Base-by-base conservation (phyloP, 495 filamentous ascomycete genomes). In the Jackrogersella multiformis region DNA sequence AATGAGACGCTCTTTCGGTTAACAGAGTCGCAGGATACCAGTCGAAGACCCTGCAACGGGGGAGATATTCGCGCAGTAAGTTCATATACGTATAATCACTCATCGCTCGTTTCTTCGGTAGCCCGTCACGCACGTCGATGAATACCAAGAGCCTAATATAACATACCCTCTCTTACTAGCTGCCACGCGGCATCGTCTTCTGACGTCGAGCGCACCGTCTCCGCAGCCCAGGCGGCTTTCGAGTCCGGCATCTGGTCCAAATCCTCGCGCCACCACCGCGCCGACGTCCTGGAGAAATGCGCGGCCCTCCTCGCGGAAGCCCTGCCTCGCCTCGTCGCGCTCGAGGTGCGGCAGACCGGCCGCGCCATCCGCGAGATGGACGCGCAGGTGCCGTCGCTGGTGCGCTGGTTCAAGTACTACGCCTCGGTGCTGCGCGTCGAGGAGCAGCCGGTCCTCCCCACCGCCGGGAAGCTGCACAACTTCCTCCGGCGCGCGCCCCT, bases 321-420 rank as follows among this genome's bases (percentile, higher is more conserved):
- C 18, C 70, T 89, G 4, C 76, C 81, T 0, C 75, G 78, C 6
- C 78, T 90, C 39, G 82, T 89, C 46, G 69, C 74, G 2, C 75
- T 88, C 8, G 88, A 90, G 71, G 82, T 86, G 8, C 78, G 70
- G 20, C 88, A 90, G 64, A 90, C 87, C 0, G 88, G 88, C 26
- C 84, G 88, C 0, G 84, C 82, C 0, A 80, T 88, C 56, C 84
- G 86, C 12, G 88, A 90, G 66, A 88, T 90, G 87, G 81, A 81
- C 4, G 84, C 88, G 1, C 88, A 90, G 68, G 80, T 89, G 0
- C 81, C 84, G 0, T 85, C 85, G 0, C 78, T 90, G 1, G 80
- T 85, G 0, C 83, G 85, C 68, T 89, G 87, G 88, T 82, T 89
- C 61, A 83, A 86, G 57, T 89, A 89, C 70, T 90, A 86, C 61